phyloP scores from a whole-genome alignment of 2,329 filamentous ascomycete species.

The Chaetomiaceae sp. region DNA sequence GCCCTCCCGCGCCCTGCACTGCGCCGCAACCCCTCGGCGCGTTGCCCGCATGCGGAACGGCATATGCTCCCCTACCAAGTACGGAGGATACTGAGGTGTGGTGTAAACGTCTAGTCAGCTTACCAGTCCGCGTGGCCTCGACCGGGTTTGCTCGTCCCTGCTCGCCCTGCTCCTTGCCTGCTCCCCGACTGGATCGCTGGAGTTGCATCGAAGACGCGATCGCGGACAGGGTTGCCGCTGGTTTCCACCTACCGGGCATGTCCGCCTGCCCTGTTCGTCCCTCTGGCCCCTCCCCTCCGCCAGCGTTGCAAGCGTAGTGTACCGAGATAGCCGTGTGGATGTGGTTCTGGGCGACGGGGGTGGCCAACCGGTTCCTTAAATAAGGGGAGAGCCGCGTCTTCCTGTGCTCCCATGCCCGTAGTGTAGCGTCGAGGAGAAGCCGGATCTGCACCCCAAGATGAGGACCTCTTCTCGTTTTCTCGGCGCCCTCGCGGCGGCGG shows the following conservation, averaged over 20 bases:
- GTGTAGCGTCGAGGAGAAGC: slow-evolving; percentile 14
- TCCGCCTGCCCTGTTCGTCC: slow-evolving; percentile 6
- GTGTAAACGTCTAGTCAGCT: not conserved
- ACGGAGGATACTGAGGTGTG: too few species aligned
- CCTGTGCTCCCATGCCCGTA: slow-evolving; percentile 12
- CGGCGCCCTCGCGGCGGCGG: slow-evolving; percentile 21
- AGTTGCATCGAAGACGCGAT: slow-evolving; percentile 22
- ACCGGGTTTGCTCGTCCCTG: slow-evolving; percentile 1
- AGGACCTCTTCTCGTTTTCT: slow-evolving; percentile 21
- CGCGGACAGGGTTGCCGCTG: slow-evolving; percentile 22
- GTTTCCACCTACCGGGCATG: slow-evolving; percentile 19
- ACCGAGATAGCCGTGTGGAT: not conserved
- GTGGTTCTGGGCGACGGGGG: slow-evolving; percentile 1
- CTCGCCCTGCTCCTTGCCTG: slow-evolving; percentile 10
- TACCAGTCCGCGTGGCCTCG: slow-evolving; percentile 7
- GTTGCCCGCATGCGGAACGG: slow-evolving; percentile 2
- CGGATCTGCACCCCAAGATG: slow-evolving; percentile 20
- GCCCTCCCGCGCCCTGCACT: not conserved
- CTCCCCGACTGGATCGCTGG: slow-evolving; percentile 17
- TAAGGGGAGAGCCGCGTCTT: slow-evolving; percentile 12
- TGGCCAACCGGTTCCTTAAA: not conserved
- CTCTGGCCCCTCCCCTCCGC: slow-evolving; percentile 7
- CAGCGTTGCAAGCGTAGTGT: slow-evolving; percentile 3
- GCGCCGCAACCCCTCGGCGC: not conserved
- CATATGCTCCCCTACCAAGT: not conserved